Evolutionary conservation across 106 monocot genomes (phyloP), one percentile per base, ranked within the genome.

Genomic region (Dactylorhiza incarnata): DNA sequence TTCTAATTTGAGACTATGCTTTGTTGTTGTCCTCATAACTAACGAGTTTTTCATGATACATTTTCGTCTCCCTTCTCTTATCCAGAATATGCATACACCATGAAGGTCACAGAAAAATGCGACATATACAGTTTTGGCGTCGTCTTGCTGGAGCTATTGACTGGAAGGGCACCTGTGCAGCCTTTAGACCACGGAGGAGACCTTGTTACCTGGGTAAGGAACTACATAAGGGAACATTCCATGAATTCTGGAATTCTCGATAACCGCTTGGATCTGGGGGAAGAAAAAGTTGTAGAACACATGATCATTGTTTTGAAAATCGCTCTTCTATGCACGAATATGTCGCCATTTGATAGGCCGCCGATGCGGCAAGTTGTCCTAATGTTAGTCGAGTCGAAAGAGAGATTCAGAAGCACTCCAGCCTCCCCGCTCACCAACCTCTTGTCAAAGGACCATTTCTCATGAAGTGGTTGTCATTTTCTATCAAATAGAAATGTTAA

Each of bases 41-140:
- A 37, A 37, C 3, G 37, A 37, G 37, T 20, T 22, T 56, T 56
- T 56, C 4, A 7, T 66, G 66, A 29, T 37, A 13, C 66, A 66
- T 66, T 66, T 26, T 3, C 29, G 7, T 2, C 13, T 37, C 12
- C 66, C 29, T 37, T 66, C 54, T 69, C 49, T 73, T 77, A 37
- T 22, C 70, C 87, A 96, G 96, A 96, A 81, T 96, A 96, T 73
- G 96, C 96, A 19, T 96, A 93, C 77, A 96, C 96, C 20, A 93
- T 96, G 96, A 96, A 96, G 75, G 96, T 93, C 20, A 96, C 93
- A 2, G 96, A 96, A 76, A 96, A 93, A 82, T 84, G 89, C 63
- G 96, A 96, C 59, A 89, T 87, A 22, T 96, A 96, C 51, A 96
- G 96, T 68, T 96, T 91, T 59, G 96, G 96, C 14, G 96, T 96